Conservation (phyloP, 2,329 filamentous ascomycete species). For the Pseudohalonectria lignicola region DNA sequence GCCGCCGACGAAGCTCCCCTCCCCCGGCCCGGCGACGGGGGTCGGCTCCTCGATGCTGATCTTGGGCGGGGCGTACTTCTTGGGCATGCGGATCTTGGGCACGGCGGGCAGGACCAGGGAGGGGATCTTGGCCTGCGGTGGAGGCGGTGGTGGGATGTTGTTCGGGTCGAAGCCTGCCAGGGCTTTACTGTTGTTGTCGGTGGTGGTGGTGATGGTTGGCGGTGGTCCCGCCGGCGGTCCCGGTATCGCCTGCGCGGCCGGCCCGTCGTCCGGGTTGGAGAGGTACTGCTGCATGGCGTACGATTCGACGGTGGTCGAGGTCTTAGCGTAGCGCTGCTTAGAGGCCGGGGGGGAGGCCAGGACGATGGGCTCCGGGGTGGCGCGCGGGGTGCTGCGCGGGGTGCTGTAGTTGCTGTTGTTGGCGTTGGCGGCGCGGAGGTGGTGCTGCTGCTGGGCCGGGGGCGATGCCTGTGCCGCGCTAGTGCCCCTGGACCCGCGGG, state of each 20-base stretch:
- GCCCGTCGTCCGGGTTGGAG: slow-evolving; percentile 15
- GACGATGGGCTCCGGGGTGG: neutral
- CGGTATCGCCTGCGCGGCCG: slow-evolving; percentile 4
- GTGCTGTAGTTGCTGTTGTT: neutral
- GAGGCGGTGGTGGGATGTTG: slow-evolving; percentile 12
- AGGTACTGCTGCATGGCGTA: slow-evolving; percentile 27
- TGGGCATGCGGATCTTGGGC: slow-evolving; percentile 25
- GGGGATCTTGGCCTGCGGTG: slow-evolving; percentile 16
- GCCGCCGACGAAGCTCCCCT: slow-evolving; percentile 9
- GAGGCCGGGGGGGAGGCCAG: slow-evolving; percentile 1
- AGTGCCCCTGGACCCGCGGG: neutral
- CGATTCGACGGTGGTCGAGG: slow-evolving; percentile 7
- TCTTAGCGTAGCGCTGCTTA: slow-evolving; percentile 1
- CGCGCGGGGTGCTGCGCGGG: slow-evolving; percentile 1
- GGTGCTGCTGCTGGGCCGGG: neutral
- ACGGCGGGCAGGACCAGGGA: slow-evolving; percentile 25
- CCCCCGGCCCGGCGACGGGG: slow-evolving; percentile 9
- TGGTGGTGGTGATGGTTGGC: neutral
- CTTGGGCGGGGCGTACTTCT: slow-evolving; percentile 26
- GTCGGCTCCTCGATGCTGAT: slow-evolving; percentile 19
- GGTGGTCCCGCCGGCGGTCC: slow-evolving; percentile 10
- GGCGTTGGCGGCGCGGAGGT: slow-evolving; percentile 1
- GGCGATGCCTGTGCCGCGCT: neutral
- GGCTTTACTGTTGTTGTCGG: slow-evolving; percentile 5
- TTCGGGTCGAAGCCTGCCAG: slow-evolving; percentile 1